Evolutionary conservation across 345 rosid species (phyloP), one percentile per base, ranked within the genome.

Genomic region (Ailanthus altissimus): DNA sequence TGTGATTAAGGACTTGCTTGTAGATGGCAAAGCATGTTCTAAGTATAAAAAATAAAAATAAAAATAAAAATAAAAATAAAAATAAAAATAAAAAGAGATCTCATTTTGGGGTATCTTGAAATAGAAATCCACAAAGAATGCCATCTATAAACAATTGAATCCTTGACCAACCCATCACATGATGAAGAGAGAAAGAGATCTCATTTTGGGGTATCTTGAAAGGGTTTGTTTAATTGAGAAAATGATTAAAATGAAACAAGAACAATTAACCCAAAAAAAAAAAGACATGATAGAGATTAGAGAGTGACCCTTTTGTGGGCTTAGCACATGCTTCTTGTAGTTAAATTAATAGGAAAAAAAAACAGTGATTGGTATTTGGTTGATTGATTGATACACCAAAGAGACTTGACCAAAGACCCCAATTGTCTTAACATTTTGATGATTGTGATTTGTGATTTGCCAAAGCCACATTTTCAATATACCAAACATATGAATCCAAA

Each of bases 261-360:
- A 70, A 51, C 32, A 51, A 36, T 18, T 15, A 14, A 32, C 38
- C 38, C 38, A 32, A 32, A 32, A 38, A 50, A 32, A 25, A 21
- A 13, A 21, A n/a, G 18, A 12, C 68, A 73, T 46, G 76, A 26
- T 58, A 25, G 20, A 46, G 60, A 59, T 16, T 58, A 25, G 20
- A 61, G 60, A 59, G 54, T 43, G 56, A 18, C 43, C 46, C n/a
- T 13, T 38, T 50, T 50, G 50, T 51, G 61, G 56, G 15, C 51
- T 75, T 28, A 54, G 65, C 83, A 75, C 76, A 63, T 80, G 79
- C 49, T 70, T 32, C 38, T 21, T 36, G 58, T 13, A 61, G n/a
- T 47, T 45, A 54, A 47, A 20, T 60, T 57, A 72, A 42, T 23
- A 42, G 40, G 43, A 18, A 32, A 10, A n/a, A 46, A 0, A 21